Percentiles rank a stretch among this genome's conserved stretches.
Conservation (phyloP, 2,329 filamentous ascomycete genomes). For the Neofusicoccum cordaticola region DNA sequence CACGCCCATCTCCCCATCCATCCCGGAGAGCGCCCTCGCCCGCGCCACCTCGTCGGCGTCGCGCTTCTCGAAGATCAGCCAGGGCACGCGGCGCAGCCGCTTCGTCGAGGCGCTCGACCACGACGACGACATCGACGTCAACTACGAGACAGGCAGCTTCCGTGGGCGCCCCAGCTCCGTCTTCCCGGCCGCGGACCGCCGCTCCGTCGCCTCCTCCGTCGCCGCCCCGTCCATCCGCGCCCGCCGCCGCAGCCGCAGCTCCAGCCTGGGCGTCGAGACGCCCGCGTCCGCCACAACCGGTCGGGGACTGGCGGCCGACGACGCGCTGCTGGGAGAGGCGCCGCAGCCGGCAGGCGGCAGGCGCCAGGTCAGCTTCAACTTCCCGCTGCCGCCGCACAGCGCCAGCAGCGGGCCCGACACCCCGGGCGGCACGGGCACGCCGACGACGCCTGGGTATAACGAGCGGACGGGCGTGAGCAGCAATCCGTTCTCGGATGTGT, state of each 20-base stretch:
- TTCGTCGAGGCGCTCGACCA: slow-evolving; percentile 9
- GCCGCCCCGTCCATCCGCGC: not conserved
- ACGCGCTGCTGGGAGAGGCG: not conserved
- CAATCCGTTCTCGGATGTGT: slow-evolving; percentile 1
- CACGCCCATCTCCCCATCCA: not conserved
- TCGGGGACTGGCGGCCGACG: not conserved
- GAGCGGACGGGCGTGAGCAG: not conserved
- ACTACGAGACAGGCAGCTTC: not conserved
- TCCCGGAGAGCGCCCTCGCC: not conserved
- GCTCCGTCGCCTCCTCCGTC: not conserved
- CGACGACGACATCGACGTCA: not conserved
- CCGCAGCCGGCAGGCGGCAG: not conserved
- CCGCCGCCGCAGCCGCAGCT: not conserved
- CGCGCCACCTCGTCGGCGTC: not conserved
- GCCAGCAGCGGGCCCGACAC: not conserved
- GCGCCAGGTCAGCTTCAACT: not conserved
- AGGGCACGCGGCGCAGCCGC: slow-evolving; percentile 10
- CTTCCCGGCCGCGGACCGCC: not conserved
- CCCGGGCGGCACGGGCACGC: not conserved
- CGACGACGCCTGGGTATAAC: not conserved
- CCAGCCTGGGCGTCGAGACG: not conserved
- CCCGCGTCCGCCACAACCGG: not conserved
- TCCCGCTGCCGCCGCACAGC: not conserved
- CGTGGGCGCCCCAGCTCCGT: not conserved
- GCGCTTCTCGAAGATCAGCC: slow-evolving; percentile 6